Base-by-base conservation (phyloP, 1,284 basidiomycete genomes). In the Sanguinoderma infundibulare region DNA sequence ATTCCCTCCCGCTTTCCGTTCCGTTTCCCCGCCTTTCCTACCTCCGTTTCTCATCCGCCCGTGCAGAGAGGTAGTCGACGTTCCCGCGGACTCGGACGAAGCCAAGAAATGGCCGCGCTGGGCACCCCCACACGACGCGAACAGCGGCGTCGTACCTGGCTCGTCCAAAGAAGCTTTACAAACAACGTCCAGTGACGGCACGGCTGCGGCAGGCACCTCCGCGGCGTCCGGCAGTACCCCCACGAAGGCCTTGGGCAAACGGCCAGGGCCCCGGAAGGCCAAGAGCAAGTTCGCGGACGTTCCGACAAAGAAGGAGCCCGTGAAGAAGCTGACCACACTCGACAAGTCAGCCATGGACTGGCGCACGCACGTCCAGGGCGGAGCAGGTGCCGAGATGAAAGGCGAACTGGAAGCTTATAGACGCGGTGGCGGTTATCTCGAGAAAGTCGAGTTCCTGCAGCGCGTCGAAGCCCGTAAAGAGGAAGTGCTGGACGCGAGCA, bases 301-400 rank as follows among this genome's bases (percentile, higher is more conserved):
- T 46, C 84, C 86, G 2, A 26, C 58, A 22, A 75, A 62, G 53
- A 69, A 67, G 35, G 74, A 74, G 30, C 90, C 88, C 69, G 79
- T 85, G 0, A 91, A 88, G 73, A 93, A 91, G 74, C 79, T 95
- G 5, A 87, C 89, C 12, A 94, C 91, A 24, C 78, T 94, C 8
- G 90, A 92, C 66, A 94, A 93, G 72, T 92, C 90, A 0, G 85
- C 88, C 12, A 86, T 94, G 82, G 92, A 94, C 71, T 95, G 92
- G 92, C 80, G 81, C 36, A 74, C 85, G 1, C 89, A 94, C 70
- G 74, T 91, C n/a, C 72, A 79, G 24, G 62, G 59, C 49, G 77
- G 82, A 59, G 72, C 77, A 24, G 56, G 57, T 2, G 73, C 74
- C 9, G 77, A 76, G 2, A 70, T 88, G 12, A 81, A 83, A 61